Conservation (phyloP, 495 filamentous ascomycete genomes). For the Penicillium chermesinum region DNA sequence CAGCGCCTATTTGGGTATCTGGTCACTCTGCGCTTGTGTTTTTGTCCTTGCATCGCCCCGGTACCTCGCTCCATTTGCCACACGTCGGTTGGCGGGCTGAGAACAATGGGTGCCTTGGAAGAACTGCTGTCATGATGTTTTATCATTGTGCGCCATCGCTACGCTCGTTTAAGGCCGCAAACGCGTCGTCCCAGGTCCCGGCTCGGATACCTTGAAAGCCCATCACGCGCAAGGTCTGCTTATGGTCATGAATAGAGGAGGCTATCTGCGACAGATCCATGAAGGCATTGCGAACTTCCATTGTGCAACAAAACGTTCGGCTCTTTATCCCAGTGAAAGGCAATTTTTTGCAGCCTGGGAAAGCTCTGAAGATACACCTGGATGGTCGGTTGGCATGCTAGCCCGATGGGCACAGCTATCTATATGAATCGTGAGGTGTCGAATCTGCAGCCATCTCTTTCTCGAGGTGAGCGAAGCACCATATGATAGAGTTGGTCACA, state of each 20-base stretch:
- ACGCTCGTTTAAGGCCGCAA: constrained; percentile 57
- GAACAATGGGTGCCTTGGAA: constrained; percentile 29
- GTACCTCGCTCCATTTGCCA: constrained; percentile 18
- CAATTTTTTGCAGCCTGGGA: constrained; percentile 55
- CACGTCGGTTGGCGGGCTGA: too few species aligned
- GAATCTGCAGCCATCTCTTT: constrained; percentile 67
- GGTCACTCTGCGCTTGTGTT: constrained; percentile 18
- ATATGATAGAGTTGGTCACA: constrained; percentile 60
- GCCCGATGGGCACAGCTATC: constrained; percentile 56
- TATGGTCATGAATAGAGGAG: constrained; percentile 55
- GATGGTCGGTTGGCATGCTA: constrained; percentile 54
- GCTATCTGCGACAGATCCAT: constrained; percentile 64
- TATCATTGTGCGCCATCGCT: constrained; percentile 49
- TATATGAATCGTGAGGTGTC: constrained; percentile 61
- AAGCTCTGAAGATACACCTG: constrained; percentile 67
- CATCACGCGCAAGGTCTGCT: constrained; percentile 59
- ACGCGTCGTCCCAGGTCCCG: constrained; percentile 71
- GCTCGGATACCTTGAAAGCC: constrained; percentile 65
- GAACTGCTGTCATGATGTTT: constrained; percentile 33
- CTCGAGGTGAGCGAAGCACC: constrained; percentile 59
- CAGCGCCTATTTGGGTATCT: constrained; percentile 28
- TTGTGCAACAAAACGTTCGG: constrained; percentile 56
- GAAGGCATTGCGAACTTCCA: constrained; percentile 61
- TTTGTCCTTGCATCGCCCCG: constrained; percentile 11
- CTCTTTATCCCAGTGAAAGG: constrained; percentile 72